Base-by-base conservation (phyloP, 1,284 basidiomycete species). In the Sporisorium scitamineum region DNA sequence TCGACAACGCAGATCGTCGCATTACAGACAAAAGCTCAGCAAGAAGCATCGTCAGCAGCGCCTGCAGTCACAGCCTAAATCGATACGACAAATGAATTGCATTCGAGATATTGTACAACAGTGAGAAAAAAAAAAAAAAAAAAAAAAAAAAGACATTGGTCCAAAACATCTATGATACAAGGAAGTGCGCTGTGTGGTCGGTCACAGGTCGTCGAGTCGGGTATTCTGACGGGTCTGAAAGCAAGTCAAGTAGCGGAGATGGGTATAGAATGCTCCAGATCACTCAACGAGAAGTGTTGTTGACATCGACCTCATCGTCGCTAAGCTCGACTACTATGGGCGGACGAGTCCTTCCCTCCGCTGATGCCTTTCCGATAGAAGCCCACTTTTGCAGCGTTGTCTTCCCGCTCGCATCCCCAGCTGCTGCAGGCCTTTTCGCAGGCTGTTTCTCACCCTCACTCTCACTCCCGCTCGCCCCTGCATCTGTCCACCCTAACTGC, bases 1-100 rank as follows among this genome's bases (percentile, higher is more conserved):
- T n/a, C 16, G 10, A 14, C 20, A 5, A 37, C 14, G 47, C 45
- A 80, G 78, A 78, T 80, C 45, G 71, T 80, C 26, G 67, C 65
- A 34, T 53, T 80, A 31, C 79, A 80, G 55, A 52, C 70, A 22
- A 73, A 76, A 44, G 73, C 76, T 11, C 79, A 80, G 54, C 71
- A 79, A 59, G 39, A 59, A 48, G 69, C 69, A 39, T 53, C 56
- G 13, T 24, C 56, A 2, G 22, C 27, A 27, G 16, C 50, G 5
- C 45, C 62, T 5, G 48, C 62, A 9, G 34, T 64, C 53, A 42
- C 67, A 2, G 61, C 55, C 4, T 70, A 31, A 57, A 22, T 42
- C n/a, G n/a, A 5, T 2, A 18, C 11, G 20, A 9, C 18, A 34
- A n/a, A n/a, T 29, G 29, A 20, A 11, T 29, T 48, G 54, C 53